Percentiles rank a stretch among this genome's conserved stretches.
phyloP scores from a whole-genome alignment of 306 rosid genomes.

The Rosa multiflora region DNA sequence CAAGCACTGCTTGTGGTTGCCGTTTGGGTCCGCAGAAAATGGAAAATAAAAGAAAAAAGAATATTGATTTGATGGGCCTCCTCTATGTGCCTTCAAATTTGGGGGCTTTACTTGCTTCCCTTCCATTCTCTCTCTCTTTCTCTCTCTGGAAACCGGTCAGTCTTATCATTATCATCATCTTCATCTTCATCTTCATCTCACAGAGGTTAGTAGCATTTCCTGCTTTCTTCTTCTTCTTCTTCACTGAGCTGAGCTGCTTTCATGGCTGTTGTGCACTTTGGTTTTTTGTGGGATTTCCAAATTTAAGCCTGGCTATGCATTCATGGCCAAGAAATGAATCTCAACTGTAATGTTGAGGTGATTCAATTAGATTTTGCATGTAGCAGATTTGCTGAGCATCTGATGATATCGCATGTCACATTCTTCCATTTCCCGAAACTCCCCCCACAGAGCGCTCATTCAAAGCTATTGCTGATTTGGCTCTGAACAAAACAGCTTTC shows the following conservation, averaged over 20 bases:
- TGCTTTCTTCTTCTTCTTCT: neutral
- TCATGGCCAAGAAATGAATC: neutral
- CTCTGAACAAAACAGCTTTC: too few species aligned
- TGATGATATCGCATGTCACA: neutral
- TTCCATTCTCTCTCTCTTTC: neutral
- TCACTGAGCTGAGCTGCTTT: neutral
- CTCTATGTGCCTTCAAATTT: conserved; percentile 14
- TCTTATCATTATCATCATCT: neutral
- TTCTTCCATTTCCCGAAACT: neutral
- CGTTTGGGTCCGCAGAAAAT: conserved; percentile 17
- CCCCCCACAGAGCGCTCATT: too few species aligned
- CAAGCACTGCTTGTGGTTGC: conserved; percentile 55
- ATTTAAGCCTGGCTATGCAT: neutral
- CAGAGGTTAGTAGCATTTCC: conserved; percentile 24
- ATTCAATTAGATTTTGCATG: neutral
- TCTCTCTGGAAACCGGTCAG: neutral
- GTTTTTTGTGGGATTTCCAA: conserved; percentile 9
- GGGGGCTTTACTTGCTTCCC: neutral
- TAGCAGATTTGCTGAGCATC: neutral
- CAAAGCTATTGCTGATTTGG: too few species aligned
- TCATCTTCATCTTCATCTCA: too few species aligned
- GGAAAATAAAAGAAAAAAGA: too few species aligned
- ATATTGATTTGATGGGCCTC: neutral
- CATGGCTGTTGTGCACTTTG: neutral
- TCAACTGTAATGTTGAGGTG: neutral